These are phyloP conservation scores for Botrytis sinoallii DNA, from an alignment of 2,329 filamentous ascomycete genomes.

Conservation along the genomic window DNA sequence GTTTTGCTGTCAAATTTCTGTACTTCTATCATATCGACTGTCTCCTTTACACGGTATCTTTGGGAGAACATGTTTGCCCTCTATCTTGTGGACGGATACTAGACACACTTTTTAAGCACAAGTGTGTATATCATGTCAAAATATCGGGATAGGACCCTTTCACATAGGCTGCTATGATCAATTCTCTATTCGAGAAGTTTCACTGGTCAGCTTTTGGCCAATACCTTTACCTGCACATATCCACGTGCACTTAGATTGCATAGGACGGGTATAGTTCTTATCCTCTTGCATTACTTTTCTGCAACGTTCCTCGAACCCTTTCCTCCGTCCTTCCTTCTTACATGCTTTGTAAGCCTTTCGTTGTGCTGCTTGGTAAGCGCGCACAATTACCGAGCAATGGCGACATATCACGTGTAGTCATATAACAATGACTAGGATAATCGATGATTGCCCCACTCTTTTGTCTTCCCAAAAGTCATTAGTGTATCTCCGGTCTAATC, in stretches of 20 bases:
- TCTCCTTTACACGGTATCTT: not conserved
- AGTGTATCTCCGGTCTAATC: constrained; percentile 10
- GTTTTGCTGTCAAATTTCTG: not conserved
- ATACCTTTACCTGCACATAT: not conserved
- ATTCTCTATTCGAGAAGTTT: constrained; percentile 4
- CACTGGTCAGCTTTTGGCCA: constrained; percentile 2
- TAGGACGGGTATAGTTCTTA: constrained; percentile 6
- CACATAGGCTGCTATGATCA: constrained; percentile 1
- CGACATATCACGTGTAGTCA: constrained; percentile 34
- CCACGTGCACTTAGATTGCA: constrained; percentile 8
- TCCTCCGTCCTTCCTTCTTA: not conserved
- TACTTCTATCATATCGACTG: not conserved
- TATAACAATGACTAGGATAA: not conserved
- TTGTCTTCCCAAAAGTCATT: constrained; percentile 1
- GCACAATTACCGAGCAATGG: constrained; percentile 21
- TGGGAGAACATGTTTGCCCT: not conserved
- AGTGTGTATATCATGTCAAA: constrained; percentile 10
- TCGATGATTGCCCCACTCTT: constrained; percentile 11
- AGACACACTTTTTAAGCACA: not conserved
- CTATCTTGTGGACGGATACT: not conserved
- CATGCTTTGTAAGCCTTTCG: not conserved
- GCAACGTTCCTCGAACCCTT: not conserved
- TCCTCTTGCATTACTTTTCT: constrained; percentile 14
- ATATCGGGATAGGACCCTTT: constrained; percentile 3
- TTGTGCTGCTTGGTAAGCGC: constrained; percentile 20